Evolutionary conservation across 2,329 filamentous ascomycete species (phyloP).

Genomic region (Aspergillus latus): DNA sequence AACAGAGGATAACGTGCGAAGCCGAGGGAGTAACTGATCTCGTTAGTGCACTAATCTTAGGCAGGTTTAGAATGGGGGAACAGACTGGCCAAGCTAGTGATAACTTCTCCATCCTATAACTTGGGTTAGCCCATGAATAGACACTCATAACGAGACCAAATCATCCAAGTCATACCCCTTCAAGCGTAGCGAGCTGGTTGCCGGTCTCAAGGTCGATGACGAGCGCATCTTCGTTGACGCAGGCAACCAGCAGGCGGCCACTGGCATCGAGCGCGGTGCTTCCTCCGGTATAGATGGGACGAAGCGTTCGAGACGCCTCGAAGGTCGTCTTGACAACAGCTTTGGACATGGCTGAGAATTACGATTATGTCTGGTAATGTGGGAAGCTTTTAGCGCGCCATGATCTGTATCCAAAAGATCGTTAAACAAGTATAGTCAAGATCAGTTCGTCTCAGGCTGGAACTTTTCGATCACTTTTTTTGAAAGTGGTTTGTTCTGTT

Average conservation of each 20-base stretch:
- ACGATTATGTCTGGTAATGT: not conserved
- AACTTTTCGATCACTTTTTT: slow-evolving; percentile 39
- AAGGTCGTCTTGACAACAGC: slow-evolving; percentile 78
- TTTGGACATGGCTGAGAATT: slow-evolving; percentile 47
- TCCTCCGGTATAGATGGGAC: slow-evolving; percentile 92
- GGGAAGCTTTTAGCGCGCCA: slow-evolving; percentile 21
- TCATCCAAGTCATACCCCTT: slow-evolving; percentile 65
- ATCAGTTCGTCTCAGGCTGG: slow-evolving; percentile 18
- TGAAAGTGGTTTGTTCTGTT: slow-evolving; percentile 24
- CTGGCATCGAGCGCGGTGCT: slow-evolving; percentile 78
- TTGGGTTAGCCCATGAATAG: slow-evolving; percentile 17
- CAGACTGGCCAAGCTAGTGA: slow-evolving; percentile 48
- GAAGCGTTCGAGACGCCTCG: slow-evolving; percentile 76
- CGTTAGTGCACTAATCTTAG: not conserved
- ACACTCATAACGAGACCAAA: not conserved
- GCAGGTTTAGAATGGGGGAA: slow-evolving; percentile 9
- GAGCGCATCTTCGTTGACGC: slow-evolving; percentile 86
- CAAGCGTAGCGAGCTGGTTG: slow-evolving; percentile 76
- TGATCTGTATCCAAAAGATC: slow-evolving; percentile 15
- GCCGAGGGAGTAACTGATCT: slow-evolving; percentile 78
- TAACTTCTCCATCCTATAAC: slow-evolving; percentile 62
- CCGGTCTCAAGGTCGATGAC: slow-evolving; percentile 83
- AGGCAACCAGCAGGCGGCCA: slow-evolving; percentile 80
- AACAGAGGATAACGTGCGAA: slow-evolving; percentile 86
- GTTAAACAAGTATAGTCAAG: slow-evolving; percentile 21